Evolutionary conservation across 768 basidiomycete genomes (phyloP).

Genomic region (Lactarius indigo): DNA sequence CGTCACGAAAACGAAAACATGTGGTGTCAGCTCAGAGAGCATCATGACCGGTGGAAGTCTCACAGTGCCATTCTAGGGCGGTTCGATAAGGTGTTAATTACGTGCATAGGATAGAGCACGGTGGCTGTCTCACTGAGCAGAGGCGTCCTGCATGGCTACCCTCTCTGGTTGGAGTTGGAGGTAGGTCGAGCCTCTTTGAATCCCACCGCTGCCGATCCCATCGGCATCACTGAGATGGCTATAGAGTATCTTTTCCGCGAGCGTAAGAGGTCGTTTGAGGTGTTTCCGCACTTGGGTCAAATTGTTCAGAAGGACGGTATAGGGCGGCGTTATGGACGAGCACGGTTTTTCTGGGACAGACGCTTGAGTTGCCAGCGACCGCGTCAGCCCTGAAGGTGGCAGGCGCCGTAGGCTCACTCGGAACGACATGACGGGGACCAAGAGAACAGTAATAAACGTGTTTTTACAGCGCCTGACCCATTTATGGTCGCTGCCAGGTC

Average conservation of each 20-base stretch:
- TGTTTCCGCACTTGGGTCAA: conserved; percentile 65
- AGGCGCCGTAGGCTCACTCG: conserved; percentile 10
- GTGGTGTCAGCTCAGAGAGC: conserved; percentile 1
- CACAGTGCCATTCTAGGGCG: conserved; percentile 73
- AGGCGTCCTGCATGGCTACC: conserved; percentile 97
- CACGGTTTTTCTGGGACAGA: conserved; percentile 53
- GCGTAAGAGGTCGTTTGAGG: conserved; percentile 74
- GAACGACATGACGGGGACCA: conserved; percentile 19
- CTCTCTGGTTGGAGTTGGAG: conserved; percentile 88
- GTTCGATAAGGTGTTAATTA: conserved; percentile 8
- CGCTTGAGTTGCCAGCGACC: conserved; percentile 40
- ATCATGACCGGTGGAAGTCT: conserved; percentile 31
- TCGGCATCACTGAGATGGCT: conserved; percentile 83
- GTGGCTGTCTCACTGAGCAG: conserved; percentile 65
- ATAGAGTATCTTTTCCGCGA: conserved; percentile 98
- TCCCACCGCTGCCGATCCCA: conserved; percentile 54
- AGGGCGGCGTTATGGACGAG: conserved; percentile 81
- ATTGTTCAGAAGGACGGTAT: conserved; percentile 63
- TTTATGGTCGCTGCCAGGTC: neutral
- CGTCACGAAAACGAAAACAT: conserved; percentile 1
- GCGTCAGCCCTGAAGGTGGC: neutral
- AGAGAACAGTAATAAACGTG: neutral
- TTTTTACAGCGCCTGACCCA: neutral
- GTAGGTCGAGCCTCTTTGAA: conserved; percentile 82
- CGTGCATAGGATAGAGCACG: neutral